These are phyloP conservation scores for Daldinia sp. DNA, from an alignment of 2,329 filamentous ascomycete species.

Conservation along the genomic window DNA sequence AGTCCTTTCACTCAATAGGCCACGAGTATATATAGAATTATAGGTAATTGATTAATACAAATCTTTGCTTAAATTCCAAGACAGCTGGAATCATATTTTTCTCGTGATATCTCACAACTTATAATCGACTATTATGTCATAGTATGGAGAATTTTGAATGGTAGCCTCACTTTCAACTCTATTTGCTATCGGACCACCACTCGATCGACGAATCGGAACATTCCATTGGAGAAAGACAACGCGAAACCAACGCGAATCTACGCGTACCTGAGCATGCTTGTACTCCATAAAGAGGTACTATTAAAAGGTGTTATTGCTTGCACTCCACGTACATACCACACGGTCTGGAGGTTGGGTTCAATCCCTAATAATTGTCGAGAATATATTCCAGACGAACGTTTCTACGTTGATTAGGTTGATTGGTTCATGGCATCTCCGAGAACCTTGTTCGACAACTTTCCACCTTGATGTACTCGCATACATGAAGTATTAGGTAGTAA, in stretches of 20 bases:
- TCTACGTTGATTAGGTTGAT: not conserved
- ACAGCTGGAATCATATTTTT: too few species aligned
- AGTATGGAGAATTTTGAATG: not conserved
- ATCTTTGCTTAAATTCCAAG: not conserved
- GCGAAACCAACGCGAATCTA: slow-evolving; percentile 41
- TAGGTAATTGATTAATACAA: not conserved
- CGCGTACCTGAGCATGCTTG: slow-evolving; percentile 33
- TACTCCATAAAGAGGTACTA: not conserved
- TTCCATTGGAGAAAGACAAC: slow-evolving; percentile 14
- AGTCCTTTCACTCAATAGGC: not conserved
- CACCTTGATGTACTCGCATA: not conserved
- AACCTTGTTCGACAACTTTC: not conserved
- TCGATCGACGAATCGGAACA: slow-evolving; percentile 1
- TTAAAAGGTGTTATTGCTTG: not conserved
- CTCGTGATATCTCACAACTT: not conserved
- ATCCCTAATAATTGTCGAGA: not conserved
- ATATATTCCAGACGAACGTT: not conserved
- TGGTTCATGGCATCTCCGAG: not conserved
- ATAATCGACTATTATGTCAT: not conserved
- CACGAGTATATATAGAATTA: not conserved
- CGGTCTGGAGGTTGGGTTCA: not conserved
- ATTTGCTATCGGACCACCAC: not conserved
- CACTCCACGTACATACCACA: slow-evolving; percentile 15
- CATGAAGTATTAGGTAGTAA: not conserved
- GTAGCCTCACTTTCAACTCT: not conserved